Base-by-base conservation (phyloP, 2,329 filamentous ascomycete genomes). In the Neoarthrinium moseri region DNA sequence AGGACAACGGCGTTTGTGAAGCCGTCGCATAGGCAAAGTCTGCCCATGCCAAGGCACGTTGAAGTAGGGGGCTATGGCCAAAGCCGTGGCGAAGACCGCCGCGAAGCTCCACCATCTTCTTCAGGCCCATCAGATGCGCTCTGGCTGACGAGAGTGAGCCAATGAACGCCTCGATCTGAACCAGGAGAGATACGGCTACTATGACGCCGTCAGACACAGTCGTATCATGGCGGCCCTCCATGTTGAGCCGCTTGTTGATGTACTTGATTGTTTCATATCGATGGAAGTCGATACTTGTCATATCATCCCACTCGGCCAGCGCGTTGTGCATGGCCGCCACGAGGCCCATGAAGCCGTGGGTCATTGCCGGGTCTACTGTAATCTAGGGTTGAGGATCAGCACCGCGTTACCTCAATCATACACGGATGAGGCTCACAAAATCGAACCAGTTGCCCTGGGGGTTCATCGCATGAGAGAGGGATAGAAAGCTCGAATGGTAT, bases 311-410 rank as follows among this genome's bases (percentile, higher is more conserved):
- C 37, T 56, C 54, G 6, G 61, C 61, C 10, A 64, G 53, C 8
- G 62, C 56, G 40, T 63, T 63, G 30, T 64, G 62, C 60, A 64
- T 63, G n/a, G 60, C 62, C 11, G 62, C 62, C 21, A 63, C 51
- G 49, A 61, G 54, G 5, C 60, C 62, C 52, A 64, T 58, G 37
- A 64, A 64, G 24, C 60, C 58, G 46, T 64, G 62, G 6, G 60
- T 59, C 30, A 61, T 61, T 13, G 62, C 47, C 17, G 58, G 55
- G 37, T 64, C 62, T 6, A 64, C 51, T 43, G 61, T 57, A 24
- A 64, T 54, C 61, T 64, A 34, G 27, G 17, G 33, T 22, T 55
- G 43, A 45, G 27, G 11, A 23, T 33, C 17, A 43, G 26, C 27
- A 22, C 32, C 13, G 26, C n/a, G 15, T 11, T n/a, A 33, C n/a